Conservation (phyloP, 177 flowering plant genomes). For the Tripterygium wilfordii region DNA sequence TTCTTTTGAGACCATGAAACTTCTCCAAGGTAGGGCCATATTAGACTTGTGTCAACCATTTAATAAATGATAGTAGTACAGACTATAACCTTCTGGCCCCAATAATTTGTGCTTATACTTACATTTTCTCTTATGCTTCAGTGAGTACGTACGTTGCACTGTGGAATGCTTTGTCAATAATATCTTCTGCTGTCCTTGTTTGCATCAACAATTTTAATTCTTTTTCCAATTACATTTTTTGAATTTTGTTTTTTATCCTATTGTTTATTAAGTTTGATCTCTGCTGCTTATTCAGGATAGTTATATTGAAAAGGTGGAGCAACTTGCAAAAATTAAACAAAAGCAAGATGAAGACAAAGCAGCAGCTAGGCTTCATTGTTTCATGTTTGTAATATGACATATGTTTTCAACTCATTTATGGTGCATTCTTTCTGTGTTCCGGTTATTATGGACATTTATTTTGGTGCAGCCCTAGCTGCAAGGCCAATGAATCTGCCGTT, state of each 20-base stretch:
- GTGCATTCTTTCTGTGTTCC: background rate
- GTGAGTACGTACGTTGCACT: too few relatives aligned
- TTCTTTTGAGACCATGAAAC: too few relatives aligned
- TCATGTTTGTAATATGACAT: slow-evolving; percentile 40
- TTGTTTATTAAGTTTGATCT: too few relatives aligned
- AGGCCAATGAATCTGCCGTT: slow-evolving; percentile 16
- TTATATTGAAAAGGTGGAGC: slow-evolving; percentile 49
- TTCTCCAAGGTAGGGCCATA: too few relatives aligned
- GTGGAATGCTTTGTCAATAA: too few relatives aligned
- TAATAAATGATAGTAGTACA: too few relatives aligned
- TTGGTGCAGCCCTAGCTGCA: slow-evolving; percentile 25
- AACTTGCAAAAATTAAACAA: slow-evolving; percentile 49
- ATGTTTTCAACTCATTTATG: background rate
- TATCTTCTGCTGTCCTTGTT: too few relatives aligned
- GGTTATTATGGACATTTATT: background rate
- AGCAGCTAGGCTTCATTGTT: slow-evolving; percentile 62
- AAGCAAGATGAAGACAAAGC: slow-evolving; percentile 84
- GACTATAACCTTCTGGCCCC: too few relatives aligned
- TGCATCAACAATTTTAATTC: too few relatives aligned
- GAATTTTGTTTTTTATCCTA: background rate
- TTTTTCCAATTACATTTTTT: background rate
- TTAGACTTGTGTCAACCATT: too few relatives aligned
- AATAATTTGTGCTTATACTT: too few relatives aligned
- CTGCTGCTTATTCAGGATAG: slow-evolving; percentile 22
- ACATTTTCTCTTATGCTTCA: too few relatives aligned